These are phyloP conservation scores for Cyamopsis tetragonoloba DNA, from an alignment of 306 rosid genomes.

Conservation along the genomic window DNA sequence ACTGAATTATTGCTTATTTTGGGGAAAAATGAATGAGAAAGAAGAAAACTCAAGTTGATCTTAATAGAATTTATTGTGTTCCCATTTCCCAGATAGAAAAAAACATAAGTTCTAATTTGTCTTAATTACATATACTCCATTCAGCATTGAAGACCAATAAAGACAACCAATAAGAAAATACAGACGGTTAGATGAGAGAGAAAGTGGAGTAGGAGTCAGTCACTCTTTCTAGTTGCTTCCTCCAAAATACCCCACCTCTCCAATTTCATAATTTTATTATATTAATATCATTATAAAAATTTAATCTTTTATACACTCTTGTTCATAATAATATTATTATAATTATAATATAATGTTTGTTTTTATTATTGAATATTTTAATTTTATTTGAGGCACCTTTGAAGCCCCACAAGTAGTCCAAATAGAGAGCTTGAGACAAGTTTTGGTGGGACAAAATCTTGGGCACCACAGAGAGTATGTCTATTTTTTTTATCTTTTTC, in stretches of 20 bases:
- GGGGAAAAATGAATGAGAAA: slow-evolving; percentile 36
- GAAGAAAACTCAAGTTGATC: slow-evolving; percentile 29
- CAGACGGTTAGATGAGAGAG: slow-evolving; percentile 80
- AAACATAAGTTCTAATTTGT: slow-evolving; percentile 19
- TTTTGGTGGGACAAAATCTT: slow-evolving; percentile 47
- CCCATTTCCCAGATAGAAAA: slow-evolving; percentile 1
- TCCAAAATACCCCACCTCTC: slow-evolving; percentile 39
- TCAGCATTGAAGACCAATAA: slow-evolving; percentile 32
- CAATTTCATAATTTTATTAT: slow-evolving; percentile 16
- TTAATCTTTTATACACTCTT: too few species aligned
- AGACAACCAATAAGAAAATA: slow-evolving; percentile 52
- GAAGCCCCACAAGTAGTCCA: slow-evolving; percentile 40
- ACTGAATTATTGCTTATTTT: too few species aligned
- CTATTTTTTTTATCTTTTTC: too few species aligned
- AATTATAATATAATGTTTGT: too few species aligned
- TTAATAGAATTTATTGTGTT: slow-evolving; percentile 27
- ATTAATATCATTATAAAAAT: too few species aligned
- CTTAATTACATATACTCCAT: slow-evolving; percentile 35
- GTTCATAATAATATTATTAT: too few species aligned
- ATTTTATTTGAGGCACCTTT: slow-evolving; percentile 12
- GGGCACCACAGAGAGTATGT: slow-evolving; percentile 34
- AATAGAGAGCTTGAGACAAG: slow-evolving; percentile 39
- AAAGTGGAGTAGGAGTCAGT: slow-evolving; percentile 68
- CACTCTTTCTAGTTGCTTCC: slow-evolving; percentile 82
- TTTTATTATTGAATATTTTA: not conserved